Evolutionary conservation across 495 filamentous ascomycete species (phyloP).

Genomic region (Aspergillus funiculosus): DNA sequence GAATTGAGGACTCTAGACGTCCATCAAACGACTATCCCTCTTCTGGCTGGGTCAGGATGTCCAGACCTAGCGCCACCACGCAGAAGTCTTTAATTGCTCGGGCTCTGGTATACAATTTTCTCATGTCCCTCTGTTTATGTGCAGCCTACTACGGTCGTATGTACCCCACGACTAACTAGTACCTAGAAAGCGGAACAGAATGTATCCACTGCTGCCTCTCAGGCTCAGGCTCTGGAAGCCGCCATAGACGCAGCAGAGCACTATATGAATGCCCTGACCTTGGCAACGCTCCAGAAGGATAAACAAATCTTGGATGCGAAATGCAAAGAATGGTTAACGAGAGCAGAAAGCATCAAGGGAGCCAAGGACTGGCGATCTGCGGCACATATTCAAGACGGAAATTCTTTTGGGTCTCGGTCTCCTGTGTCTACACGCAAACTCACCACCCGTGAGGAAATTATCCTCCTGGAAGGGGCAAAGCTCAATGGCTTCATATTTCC

Average conservation of each 20-base stretch:
- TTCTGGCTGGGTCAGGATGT: constrained; percentile 25
- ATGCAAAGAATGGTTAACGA: constrained; percentile 58
- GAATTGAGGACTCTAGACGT: not conserved
- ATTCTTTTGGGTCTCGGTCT: constrained; percentile 20
- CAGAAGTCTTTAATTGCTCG: constrained; percentile 25
- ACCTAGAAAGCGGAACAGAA: constrained; percentile 56
- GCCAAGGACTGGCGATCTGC: constrained; percentile 32
- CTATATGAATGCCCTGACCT: constrained; percentile 65
- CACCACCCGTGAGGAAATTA: constrained; percentile 67
- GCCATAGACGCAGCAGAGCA: constrained; percentile 70
- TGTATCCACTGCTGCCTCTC: constrained; percentile 49
- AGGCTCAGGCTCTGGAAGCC: constrained; percentile 62
- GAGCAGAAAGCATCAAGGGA: constrained; percentile 68
- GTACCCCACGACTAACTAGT: constrained; percentile 19
- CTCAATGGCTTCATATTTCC: constrained; percentile 76
- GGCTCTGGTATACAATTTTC: constrained; percentile 30
- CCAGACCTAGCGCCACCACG: constrained; percentile 23
- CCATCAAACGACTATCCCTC: constrained; percentile 2
- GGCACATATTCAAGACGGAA: constrained; percentile 16
- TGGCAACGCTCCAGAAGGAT: constrained; percentile 48
- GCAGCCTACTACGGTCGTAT: not conserved
- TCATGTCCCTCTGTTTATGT: not conserved
- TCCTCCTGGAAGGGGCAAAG: constrained; percentile 69
- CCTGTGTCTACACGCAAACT: constrained; percentile 54
- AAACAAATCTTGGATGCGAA: constrained; percentile 55